Evolutionary conservation across 805 yeast genomes (phyloP), one percentile per base, ranked within the genome.

Genomic region (Myxozyma lipomycoides): DNA sequence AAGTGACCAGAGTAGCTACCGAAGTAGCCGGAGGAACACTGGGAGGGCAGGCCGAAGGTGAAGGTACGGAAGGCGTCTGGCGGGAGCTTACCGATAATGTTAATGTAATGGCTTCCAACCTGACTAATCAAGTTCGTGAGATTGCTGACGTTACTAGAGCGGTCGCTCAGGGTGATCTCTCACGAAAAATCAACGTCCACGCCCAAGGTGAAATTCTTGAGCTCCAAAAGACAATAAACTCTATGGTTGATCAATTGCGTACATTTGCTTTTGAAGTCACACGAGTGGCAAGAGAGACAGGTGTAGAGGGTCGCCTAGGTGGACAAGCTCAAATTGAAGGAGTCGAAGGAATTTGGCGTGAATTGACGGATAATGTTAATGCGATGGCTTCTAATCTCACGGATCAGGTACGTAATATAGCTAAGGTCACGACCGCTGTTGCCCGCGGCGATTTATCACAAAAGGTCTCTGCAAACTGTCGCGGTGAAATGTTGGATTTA

Each of bases 161-260:
- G 0, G 95, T 86, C 9, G 95, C 95, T 4, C 76, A 81, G 52
- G 95, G 95, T 62, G 95, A 86, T 66, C 71, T 86, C 59, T 82
- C 89, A 0, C 73, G 89, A 45, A 86, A 86, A 63, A 86, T 87
- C 64, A 85, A 85, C 65, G 95, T 87, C 12, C 91, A 86, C 67
- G 95, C 95, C 5, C 95, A 87, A 66, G 95, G 95, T 43, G 95
- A 86, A 69, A 87, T 86, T 56, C 72, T 85, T 51, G 91, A 84
- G 61, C 75, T 87, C 55, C 95, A 86, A 66, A 84, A 84, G 72
- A 87, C 95, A 6, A 86, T 86, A 62, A 87, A 87, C 64, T 80
- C 89, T 52, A 87, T 86, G 93, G 93, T 86, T 68, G 91, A 84
- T 64, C 93, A 86, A 65, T 76, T 86, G 60, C 73, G 90, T 61